Evolutionary conservation across 2,329 filamentous ascomycete species (phyloP).

Genomic region (Phaeosphaeria sp.): DNA sequence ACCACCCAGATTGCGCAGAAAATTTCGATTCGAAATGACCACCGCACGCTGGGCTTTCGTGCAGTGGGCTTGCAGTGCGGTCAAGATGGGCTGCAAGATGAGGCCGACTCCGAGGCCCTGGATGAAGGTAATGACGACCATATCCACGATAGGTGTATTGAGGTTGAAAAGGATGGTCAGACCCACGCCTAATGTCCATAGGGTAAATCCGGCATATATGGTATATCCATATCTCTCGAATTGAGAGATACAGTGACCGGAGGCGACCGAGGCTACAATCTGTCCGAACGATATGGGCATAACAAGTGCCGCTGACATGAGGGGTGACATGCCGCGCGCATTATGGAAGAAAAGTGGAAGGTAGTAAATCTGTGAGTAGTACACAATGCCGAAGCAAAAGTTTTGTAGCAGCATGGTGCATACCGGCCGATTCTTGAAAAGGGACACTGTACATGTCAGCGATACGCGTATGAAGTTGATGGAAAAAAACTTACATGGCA

Average conservation of each 20-base stretch:
- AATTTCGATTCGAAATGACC: constrained; percentile 68
- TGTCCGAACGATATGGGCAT: constrained; percentile 48
- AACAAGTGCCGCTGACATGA: constrained; percentile 59
- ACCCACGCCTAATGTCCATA: constrained; percentile 62
- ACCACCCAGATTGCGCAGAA: constrained; percentile 66
- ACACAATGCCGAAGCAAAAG: constrained; percentile 66
- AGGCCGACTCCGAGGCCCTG: constrained; percentile 58
- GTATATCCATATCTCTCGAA: constrained; percentile 59
- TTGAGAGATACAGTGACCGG: constrained; percentile 66
- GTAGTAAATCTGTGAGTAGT: constrained; percentile 67
- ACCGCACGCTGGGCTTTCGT: constrained; percentile 65
- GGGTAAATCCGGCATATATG: constrained; percentile 53
- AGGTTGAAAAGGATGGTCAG: constrained; percentile 60
- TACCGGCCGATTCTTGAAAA: constrained; percentile 64
- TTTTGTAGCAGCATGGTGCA: constrained; percentile 64
- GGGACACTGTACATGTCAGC: constrained; percentile 46
- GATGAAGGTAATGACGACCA: constrained; percentile 60
- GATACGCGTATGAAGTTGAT: not conserved
- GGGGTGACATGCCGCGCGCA: constrained; percentile 53
- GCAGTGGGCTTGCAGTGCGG: constrained; percentile 61
- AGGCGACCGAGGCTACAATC: constrained; percentile 52
- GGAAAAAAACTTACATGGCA: constrained; percentile 52
- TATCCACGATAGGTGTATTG: constrained; percentile 52
- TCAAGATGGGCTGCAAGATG: constrained; percentile 60
- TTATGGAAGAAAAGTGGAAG: constrained; percentile 69